Conservation (phyloP, 2,329 filamentous ascomycete species). For the Clonostachys chloroleuca region DNA sequence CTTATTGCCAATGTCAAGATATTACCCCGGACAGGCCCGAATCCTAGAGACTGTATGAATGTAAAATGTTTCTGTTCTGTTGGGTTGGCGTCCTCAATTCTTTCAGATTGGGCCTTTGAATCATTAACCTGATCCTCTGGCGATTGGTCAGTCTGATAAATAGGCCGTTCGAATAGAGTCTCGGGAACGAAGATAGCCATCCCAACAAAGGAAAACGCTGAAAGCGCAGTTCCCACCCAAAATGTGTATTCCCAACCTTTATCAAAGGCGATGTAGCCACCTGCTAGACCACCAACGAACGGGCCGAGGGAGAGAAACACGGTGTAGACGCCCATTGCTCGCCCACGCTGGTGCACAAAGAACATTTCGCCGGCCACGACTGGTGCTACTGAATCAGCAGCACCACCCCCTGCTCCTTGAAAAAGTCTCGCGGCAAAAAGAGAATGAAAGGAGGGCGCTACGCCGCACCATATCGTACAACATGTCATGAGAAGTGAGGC, state of each 20-base stretch:
- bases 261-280: constrained; percentile 24
- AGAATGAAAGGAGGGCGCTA: constrained; percentile 12
- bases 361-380: constrained; percentile 27
- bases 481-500: constrained; percentile 18
- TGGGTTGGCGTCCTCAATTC: neutral
- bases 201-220: constrained; percentile 13
- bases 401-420: constrained; percentile 23
- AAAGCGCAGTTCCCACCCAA: constrained; percentile 19
- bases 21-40: constrained; percentile 3
- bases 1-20: neutral
- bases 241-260: constrained; percentile 25
- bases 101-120: too few species aligned
- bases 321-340: constrained; percentile 28
- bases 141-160: too few species aligned
- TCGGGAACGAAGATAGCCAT: constrained; percentile 25
- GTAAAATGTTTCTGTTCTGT: constrained; percentile 2
- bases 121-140: too few species aligned
- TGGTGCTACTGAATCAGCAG: constrained; percentile 24
- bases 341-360: constrained; percentile 24
- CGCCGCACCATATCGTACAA: constrained; percentile 16
- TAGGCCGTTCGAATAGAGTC: constrained; percentile 18
- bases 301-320: constrained; percentile 21
- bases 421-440: constrained; percentile 20
- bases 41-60: constrained; percentile 5
- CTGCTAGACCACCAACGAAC: constrained; percentile 22